Base-by-base conservation (phyloP, 2,329 filamentous ascomycete species). In the Colletotrichum sp. region DNA sequence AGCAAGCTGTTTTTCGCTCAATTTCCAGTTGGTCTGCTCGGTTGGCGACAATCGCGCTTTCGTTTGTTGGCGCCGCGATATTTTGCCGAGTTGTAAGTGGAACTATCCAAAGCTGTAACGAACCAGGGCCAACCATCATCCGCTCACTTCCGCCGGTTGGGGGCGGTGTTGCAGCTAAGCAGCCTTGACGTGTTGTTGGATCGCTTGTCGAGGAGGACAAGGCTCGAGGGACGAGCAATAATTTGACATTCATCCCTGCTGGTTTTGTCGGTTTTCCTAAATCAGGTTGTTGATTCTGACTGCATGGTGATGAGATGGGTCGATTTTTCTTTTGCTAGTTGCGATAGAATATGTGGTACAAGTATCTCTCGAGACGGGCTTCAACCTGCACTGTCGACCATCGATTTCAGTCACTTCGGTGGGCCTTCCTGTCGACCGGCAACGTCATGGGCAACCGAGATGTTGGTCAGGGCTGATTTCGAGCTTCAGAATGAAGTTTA, bases 11-110 rank as follows among this genome's bases (percentile, higher is more conserved):
- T 39, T 65, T 63, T 49, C 69, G 63, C n/a, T 22, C 65, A 52
- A 39, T 71, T 32, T 62, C 67, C 36, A 44, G 67, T 66, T 64
- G 44, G 25, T 29, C 34, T 73, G 34, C 32, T 36, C 16, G 22
- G 49, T 22, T 13, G 57, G 57, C 70, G 74, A 72, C 64, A 73
- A 69, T 44, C 32, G 75, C 66, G 71, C 52, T 52, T 66, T 71
- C 29, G 36, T 74, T 49, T 39, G 65, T 69, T 67, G 55, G 64
- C 68, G 49, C 75, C 63, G 70, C 71, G 62, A 67, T 52, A 36
- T 57, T 30, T 76, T 63, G 63, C 63, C 62, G 62, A 30, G 55
- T 66, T 69, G 57, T 69, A 44, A 25, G 64, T 76, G 70, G 63
- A 13, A 44, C 36, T 66, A 57, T 55, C 64, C 34, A 52, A 27